Evolutionary conservation across 108 stramenopile genomes (phyloP).

Genomic region (Nannochloropsis salina): DNA sequence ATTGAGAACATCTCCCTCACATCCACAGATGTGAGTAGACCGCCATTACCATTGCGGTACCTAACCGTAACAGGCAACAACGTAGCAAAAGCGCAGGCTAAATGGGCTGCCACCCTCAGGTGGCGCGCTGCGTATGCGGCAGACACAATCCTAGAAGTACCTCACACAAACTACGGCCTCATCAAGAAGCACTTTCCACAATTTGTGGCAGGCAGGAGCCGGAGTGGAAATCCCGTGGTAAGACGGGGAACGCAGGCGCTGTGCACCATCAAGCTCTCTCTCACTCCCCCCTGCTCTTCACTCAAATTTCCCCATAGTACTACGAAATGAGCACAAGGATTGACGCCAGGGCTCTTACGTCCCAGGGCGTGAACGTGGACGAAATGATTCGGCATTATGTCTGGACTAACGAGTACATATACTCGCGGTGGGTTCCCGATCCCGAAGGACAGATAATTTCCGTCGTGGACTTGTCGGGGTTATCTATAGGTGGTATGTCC

Average conservation of each 20-base stretch:
- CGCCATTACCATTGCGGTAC: background rate
- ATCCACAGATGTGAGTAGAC: background rate
- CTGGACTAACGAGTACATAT: slow-evolving; percentile 16
- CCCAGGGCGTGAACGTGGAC: background rate
- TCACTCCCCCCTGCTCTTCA: background rate
- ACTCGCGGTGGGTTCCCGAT: slow-evolving; percentile 2
- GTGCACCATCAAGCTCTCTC: background rate
- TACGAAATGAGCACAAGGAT: slow-evolving; percentile 1
- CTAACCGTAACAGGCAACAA: slow-evolving; percentile 2
- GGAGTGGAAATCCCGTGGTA: slow-evolving; percentile 18
- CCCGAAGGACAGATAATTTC: background rate
- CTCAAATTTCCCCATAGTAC: background rate
- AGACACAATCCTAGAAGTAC: background rate
- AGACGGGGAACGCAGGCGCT: background rate
- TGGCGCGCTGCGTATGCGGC: background rate
- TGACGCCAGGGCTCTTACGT: background rate
- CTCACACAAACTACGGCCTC: background rate
- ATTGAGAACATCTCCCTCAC: background rate
- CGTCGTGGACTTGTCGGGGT: background rate
- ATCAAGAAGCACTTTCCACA: slow-evolving; percentile 26
- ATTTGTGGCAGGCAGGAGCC: background rate
- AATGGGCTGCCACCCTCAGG: slow-evolving; percentile 5
- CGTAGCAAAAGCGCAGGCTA: background rate
- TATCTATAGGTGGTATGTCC: background rate
- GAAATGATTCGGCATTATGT: slow-evolving; percentile 5